These are phyloP conservation scores for Symbiodinium natans DNA, from an alignment of 73 alveolate genomes.

Conservation along the genomic window DNA sequence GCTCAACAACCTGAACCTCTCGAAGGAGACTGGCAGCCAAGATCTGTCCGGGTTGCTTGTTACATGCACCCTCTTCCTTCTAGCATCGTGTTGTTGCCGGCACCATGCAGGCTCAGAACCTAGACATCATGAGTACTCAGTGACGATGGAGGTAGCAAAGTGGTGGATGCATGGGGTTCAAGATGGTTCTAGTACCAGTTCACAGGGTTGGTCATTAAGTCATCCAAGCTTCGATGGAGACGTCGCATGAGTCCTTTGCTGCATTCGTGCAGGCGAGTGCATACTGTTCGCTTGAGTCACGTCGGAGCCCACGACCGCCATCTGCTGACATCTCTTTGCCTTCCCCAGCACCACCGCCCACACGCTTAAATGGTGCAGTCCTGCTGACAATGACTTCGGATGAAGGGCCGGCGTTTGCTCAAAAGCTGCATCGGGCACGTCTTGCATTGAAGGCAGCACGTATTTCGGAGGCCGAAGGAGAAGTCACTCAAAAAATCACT, in stretches of 20 bases:
- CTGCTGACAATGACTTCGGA: not conserved
- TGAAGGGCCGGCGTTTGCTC: not conserved
- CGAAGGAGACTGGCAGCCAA: constrained; percentile 26
- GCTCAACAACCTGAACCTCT: constrained; percentile 56
- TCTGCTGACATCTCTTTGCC: not conserved
- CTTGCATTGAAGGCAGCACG: not conserved
- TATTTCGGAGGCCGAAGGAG: not conserved
- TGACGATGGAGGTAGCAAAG: no score
- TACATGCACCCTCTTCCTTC: no score
- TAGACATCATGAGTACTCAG: no score
- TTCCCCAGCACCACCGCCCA: not conserved
- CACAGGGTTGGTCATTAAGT: no score
- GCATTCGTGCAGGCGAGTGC: not conserved
- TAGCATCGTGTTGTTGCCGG: no score
- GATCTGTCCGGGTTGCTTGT: not conserved
- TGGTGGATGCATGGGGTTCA: no score
- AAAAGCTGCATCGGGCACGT: not conserved
- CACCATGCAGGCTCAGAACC: no score
- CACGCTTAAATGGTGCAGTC: not conserved
- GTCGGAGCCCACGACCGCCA: not conserved
- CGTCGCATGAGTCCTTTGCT: not conserved
- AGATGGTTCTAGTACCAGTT: no score
- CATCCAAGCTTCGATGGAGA: not conserved
- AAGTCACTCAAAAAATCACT: no score
- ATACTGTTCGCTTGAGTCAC: not conserved